A percentile compares a stretch with the other conserved stretches of the same genome.
These are phyloP conservation scores for Trebouxia sp. DNA, from an alignment of 139 green algal genomes.

Conservation along the genomic window DNA sequence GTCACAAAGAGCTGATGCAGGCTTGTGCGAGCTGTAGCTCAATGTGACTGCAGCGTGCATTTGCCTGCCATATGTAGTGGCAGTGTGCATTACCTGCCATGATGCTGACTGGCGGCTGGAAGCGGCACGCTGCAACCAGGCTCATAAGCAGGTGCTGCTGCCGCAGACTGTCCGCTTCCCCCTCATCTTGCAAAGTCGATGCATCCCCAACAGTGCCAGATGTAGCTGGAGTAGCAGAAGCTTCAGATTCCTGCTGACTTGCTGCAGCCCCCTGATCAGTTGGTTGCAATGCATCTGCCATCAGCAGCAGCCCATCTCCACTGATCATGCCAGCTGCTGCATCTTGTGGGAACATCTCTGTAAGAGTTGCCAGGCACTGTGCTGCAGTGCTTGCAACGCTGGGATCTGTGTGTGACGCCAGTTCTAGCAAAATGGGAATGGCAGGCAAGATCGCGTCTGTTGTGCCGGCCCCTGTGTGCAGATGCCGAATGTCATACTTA, in stretches of 20 bases:
- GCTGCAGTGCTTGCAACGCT: not conserved
- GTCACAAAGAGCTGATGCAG: no score
- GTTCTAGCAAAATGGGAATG: constrained; percentile 15
- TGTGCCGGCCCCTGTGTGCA: not conserved
- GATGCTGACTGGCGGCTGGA: not conserved
- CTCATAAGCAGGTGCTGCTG: constrained; percentile 6
- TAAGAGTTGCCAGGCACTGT: not conserved
- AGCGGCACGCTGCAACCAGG: not conserved
- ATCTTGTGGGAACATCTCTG: constrained; percentile 19
- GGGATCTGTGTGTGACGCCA: not conserved
- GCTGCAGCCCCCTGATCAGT: not conserved
- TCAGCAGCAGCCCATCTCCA: not conserved
- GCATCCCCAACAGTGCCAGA: not conserved
- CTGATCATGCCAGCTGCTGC: constrained; percentile 11
- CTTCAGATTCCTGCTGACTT: not conserved
- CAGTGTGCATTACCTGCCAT: not conserved
- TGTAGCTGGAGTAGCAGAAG: not conserved
- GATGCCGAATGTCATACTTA: no score
- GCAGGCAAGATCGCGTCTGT: not conserved
- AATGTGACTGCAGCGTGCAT: no score
- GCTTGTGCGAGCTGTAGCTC: no score
- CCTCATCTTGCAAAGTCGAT: not conserved
- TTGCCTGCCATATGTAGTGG: no score
- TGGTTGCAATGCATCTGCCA: not conserved
- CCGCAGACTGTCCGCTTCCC: not conserved